Conservation (phyloP, 495 filamentous ascomycete genomes). For the Sordaria brevicollis region DNA sequence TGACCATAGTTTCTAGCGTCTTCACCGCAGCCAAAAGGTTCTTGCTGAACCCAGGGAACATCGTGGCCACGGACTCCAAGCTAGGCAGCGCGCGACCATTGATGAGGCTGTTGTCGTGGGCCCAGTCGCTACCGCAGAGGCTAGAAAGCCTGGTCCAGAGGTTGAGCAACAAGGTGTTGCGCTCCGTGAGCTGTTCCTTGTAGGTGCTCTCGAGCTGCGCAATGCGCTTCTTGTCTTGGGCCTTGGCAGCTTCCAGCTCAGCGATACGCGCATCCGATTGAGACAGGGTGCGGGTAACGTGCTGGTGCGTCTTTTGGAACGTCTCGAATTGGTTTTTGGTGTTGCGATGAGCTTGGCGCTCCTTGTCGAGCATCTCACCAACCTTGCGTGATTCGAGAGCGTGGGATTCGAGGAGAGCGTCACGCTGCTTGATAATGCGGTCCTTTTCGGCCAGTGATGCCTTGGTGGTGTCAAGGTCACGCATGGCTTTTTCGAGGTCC, state of each 20-base stretch:
- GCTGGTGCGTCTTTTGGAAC: constrained; percentile 74
- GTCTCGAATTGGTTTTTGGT: constrained; percentile 82
- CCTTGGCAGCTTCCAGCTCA: constrained; percentile 69
- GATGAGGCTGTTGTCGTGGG: constrained; percentile 78
- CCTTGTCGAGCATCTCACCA: constrained; percentile 81
- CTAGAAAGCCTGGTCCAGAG: constrained; percentile 81
- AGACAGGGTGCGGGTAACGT: constrained; percentile 67
- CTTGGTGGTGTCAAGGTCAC: constrained; percentile 70
- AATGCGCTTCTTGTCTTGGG: constrained; percentile 64
- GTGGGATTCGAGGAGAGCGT: constrained; percentile 79
- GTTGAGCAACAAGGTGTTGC: constrained; percentile 74
- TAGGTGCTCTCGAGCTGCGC: constrained; percentile 63
- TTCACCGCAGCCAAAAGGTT: constrained; percentile 83
- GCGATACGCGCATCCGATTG: constrained; percentile 73
- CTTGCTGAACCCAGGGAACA: constrained; percentile 75
- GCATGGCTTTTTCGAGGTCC: constrained; percentile 70
- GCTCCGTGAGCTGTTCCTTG: constrained; percentile 78
- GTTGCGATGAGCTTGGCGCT: constrained; percentile 70
- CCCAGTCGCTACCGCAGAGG: constrained; percentile 88
- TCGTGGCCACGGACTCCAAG: constrained; percentile 68
- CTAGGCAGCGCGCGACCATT: constrained; percentile 72
- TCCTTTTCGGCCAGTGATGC: constrained; percentile 77
- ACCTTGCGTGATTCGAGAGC: constrained; percentile 78
- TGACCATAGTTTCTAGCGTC: constrained; percentile 71
- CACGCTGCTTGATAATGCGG: constrained; percentile 78